phyloP scores from a whole-genome alignment of 2,329 filamentous ascomycete species.

The Trichophaea hybrida region DNA sequence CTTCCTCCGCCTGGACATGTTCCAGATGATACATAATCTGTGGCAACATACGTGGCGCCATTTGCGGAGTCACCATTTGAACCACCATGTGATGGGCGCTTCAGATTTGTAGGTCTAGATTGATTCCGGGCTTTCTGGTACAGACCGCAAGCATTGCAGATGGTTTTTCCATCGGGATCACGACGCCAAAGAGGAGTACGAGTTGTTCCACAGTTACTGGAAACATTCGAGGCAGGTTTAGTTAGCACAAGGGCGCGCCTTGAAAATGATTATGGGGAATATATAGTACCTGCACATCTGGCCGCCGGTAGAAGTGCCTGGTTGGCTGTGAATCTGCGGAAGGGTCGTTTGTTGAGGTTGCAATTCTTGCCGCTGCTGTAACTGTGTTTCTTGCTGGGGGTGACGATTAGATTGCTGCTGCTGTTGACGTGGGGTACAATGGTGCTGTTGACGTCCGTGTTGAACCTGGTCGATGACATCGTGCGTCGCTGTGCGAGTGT shows the following conservation, averaged over 20 bases:
- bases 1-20: constrained; percentile 88
- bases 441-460: background rate
- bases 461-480: background rate
- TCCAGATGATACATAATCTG: constrained; percentile 60
- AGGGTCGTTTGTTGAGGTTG: constrained; percentile 12
- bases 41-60: constrained; percentile 58
- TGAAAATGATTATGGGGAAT: background rate
- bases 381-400: constrained; percentile 10
- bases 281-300: constrained; percentile 21
- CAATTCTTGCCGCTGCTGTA: constrained; percentile 13
- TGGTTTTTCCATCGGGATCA: constrained; percentile 82
- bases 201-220: constrained; percentile 86
- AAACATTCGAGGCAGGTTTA: background rate
- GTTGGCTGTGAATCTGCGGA: constrained; percentile 7
- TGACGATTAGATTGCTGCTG: background rate
- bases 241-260: background rate
- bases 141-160: constrained; percentile 93
- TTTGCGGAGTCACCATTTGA: constrained; percentile 30
- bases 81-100: constrained; percentile 45
- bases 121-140: constrained; percentile 91
- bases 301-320: constrained; percentile 7
- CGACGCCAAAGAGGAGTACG: constrained; percentile 88
- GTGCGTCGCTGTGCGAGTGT: background rate
- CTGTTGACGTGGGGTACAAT: background rate
- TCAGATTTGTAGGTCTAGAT: constrained; percentile 75